Evolutionary conservation across 495 filamentous ascomycete genomes (phyloP).

Genomic region (Oidiodendron maius): DNA sequence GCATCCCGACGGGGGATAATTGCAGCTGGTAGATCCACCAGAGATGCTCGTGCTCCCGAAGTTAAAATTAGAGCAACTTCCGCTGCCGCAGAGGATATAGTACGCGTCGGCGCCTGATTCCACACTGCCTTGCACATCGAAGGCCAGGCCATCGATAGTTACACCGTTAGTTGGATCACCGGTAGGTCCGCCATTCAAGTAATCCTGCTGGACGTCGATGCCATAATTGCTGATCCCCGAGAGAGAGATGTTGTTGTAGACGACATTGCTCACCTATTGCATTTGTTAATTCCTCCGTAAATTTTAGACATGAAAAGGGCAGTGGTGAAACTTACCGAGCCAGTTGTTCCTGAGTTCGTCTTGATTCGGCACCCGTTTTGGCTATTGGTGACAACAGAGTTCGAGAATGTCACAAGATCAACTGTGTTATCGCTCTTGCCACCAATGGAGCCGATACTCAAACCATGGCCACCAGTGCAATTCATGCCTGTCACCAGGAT

Average conservation of each 20-base stretch:
- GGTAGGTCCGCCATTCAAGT: slow-evolving; percentile 39
- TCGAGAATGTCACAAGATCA: slow-evolving; percentile 44
- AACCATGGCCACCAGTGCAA: slow-evolving; percentile 54
- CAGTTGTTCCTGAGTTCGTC: slow-evolving; percentile 50
- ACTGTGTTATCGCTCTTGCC: slow-evolving; percentile 56
- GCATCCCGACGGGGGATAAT: slow-evolving; percentile 25
- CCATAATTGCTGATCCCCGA: slow-evolving; percentile 54
- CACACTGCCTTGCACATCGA: slow-evolving; percentile 39
- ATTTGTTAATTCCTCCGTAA: no score
- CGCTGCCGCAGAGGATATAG: slow-evolving; percentile 43
- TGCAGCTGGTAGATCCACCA: slow-evolving; percentile 38
- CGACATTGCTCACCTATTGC: slow-evolving; percentile 46
- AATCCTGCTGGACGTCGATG: slow-evolving; percentile 47
- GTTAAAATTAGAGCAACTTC: slow-evolving; percentile 35
- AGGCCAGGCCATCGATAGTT: slow-evolving; percentile 31
- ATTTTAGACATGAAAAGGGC: no score
- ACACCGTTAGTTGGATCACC: slow-evolving; percentile 39
- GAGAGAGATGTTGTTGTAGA: slow-evolving; percentile 52
- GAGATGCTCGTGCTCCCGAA: slow-evolving; percentile 35
- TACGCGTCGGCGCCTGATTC: slow-evolving; percentile 28
- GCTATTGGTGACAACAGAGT: slow-evolving; percentile 45
- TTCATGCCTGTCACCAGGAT: slow-evolving; percentile 45
- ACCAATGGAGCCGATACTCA: slow-evolving; percentile 66
- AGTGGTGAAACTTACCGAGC: no score
- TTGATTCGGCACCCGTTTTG: slow-evolving; percentile 58